A percentile compares a stretch with the other conserved stretches of the same genome.
Conservation (phyloP, 2,329 filamentous ascomycete species). For the Fusarium bactridioides region DNA sequence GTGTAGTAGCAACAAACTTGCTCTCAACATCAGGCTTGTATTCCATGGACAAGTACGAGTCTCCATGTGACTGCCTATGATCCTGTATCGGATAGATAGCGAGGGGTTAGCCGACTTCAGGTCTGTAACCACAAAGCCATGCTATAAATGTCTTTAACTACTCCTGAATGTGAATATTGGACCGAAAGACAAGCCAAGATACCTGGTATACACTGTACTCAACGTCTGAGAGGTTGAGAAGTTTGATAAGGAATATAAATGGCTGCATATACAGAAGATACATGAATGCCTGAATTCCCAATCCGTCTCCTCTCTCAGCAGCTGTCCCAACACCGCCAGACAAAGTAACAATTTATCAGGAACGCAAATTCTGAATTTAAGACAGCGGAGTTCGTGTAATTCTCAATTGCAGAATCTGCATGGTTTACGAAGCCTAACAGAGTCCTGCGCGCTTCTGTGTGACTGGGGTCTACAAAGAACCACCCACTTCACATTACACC, state of each 20-base stretch:
- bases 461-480: background rate
- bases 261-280: background rate
- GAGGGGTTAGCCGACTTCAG: background rate
- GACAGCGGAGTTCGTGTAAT: background rate
- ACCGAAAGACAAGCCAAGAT: background rate
- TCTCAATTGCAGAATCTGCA: too few species aligned
- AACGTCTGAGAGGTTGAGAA: too few species aligned
- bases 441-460: background rate
- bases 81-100: background rate
- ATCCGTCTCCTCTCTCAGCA: background rate
- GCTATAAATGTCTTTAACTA: background rate
- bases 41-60: background rate
- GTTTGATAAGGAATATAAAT: background rate
- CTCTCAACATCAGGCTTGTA: background rate
- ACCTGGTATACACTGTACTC: background rate
- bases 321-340: background rate
- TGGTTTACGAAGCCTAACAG: background rate
- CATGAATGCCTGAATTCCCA: background rate
- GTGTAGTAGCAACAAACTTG: too few species aligned
- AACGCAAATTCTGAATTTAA: too few species aligned
- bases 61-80: background rate
- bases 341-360: background rate
- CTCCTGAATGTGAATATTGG: background rate
- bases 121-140: background rate
- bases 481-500: background rate